These are phyloP conservation scores for Anethum foeniculum DNA, from an alignment of 140 eudicot species.

Conservation along the genomic window DNA sequence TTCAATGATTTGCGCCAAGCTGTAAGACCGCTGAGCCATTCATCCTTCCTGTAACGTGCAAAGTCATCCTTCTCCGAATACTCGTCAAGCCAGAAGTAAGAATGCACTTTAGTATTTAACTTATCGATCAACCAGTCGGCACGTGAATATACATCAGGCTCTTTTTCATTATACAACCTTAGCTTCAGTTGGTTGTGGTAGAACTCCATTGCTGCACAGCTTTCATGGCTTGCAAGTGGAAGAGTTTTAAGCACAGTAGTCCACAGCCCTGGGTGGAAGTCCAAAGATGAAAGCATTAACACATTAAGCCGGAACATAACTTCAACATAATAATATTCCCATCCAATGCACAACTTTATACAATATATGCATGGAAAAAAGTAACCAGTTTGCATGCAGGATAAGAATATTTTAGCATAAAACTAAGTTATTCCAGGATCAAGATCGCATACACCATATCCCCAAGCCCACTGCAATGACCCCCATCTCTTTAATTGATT, in stretches of 20 bases:
- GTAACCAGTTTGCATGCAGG: neutral
- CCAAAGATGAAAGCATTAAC: constrained; percentile 9
- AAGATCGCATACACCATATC: neutral
- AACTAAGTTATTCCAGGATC: neutral
- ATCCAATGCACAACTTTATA: neutral
- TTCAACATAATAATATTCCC: neutral
- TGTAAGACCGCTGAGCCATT: constrained; percentile 76
- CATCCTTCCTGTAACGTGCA: constrained; percentile 75
- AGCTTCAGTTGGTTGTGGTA: constrained; percentile 69
- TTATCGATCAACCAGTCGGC: constrained; percentile 80
- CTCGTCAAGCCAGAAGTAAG: constrained; percentile 93
- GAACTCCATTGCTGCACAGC: constrained; percentile 67
- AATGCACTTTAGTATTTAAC: constrained; percentile 65
- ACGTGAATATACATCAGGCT: constrained; percentile 38
- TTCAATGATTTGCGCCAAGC: constrained; percentile 60
- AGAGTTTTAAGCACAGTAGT: constrained; percentile 35
- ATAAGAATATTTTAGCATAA: neutral
- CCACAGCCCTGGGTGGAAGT: constrained; percentile 50
- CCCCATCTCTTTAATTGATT: neutral
- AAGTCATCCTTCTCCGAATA: constrained; percentile 60
- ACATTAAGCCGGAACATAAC: neutral
- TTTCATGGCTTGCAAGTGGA: constrained; percentile 80
- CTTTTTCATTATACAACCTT: constrained; percentile 62
- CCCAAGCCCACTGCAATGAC: neutral
- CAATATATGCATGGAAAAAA: neutral